phyloP scores from a whole-genome alignment of 805 yeast species.

The Starmera quercuum region DNA sequence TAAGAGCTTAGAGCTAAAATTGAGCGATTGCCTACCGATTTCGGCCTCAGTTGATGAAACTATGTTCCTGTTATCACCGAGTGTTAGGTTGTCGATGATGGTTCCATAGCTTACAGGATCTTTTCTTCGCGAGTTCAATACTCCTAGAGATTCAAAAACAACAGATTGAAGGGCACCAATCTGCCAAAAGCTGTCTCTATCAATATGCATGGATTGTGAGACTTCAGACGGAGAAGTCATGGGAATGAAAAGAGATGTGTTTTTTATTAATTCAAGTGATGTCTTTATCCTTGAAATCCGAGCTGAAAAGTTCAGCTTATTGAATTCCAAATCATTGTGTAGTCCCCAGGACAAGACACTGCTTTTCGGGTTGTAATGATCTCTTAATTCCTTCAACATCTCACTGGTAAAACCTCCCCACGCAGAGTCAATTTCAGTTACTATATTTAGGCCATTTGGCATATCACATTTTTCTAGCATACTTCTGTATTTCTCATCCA shows the following conservation, averaged over 20 bases:
- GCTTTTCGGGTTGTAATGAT: constrained; percentile 56
- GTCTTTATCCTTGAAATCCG: constrained; percentile 37
- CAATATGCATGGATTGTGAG: constrained; percentile 8
- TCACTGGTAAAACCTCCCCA: constrained; percentile 76
- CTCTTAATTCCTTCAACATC: constrained; percentile 48
- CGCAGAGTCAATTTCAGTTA: constrained; percentile 65
- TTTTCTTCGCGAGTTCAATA: constrained; percentile 30
- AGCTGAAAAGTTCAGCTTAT: constrained; percentile 8
- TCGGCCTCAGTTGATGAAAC: constrained; percentile 29
- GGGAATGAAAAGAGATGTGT: constrained; percentile 53
- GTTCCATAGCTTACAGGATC: constrained; percentile 31
- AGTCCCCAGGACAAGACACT: constrained; percentile 41
- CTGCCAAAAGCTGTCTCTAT: constrained; percentile 35
- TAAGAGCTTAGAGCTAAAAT: constrained; percentile 7
- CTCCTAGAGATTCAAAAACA: constrained; percentile 37
- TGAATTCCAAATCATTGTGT: constrained; percentile 17
- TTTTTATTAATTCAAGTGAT: constrained; percentile 35
- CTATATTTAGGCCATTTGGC: constrained; percentile 60
- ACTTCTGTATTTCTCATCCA: constrained; percentile 53
- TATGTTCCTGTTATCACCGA: constrained; percentile 38
- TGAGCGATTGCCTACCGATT: constrained; percentile 2
- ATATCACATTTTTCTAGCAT: constrained; percentile 70
- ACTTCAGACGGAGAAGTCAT: constrained; percentile 23
- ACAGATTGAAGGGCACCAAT: constrained; percentile 28
- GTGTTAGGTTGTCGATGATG: constrained; percentile 34